Evolutionary conservation across 768 basidiomycete species (phyloP).

Genomic region (Calocybe indica): DNA sequence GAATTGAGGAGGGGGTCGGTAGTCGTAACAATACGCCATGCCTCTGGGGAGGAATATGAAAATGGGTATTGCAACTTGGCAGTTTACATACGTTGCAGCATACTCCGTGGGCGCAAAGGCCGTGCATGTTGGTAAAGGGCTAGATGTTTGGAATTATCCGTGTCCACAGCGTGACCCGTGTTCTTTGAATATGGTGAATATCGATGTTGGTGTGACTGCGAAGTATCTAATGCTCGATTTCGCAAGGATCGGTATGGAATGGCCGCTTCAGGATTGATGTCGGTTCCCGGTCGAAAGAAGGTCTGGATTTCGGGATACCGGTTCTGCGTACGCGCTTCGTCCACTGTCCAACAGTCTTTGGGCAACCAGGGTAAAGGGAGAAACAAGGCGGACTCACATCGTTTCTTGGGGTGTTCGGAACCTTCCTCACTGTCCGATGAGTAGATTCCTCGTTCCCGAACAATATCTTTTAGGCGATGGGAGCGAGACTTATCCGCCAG

Average conservation of each 20-base stretch:
- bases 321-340: too few relatives aligned
- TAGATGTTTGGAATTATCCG: not conserved
- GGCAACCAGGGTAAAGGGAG: too few relatives aligned
- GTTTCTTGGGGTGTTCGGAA: too few relatives aligned
- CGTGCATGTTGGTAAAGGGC: too few relatives aligned
- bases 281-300: not conserved
- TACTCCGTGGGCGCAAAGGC: constrained; percentile 27
- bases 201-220: constrained; percentile 17
- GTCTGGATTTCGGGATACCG: not conserved
- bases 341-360: too few relatives aligned
- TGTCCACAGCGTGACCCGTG: too few relatives aligned
- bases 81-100: constrained; percentile 58
- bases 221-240: not conserved
- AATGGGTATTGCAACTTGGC: constrained; percentile 4
- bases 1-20: constrained; percentile 74
- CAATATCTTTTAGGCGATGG: too few relatives aligned
- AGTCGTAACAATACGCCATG: constrained; percentile 62
- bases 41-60: constrained; percentile 38
- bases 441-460: too few relatives aligned
- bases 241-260: not conserved
- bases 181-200: constrained; percentile 29
- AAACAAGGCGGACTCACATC: too few relatives aligned
- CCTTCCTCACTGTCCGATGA: too few relatives aligned
- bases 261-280: constrained; percentile 1
- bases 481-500: too few relatives aligned